These are phyloP conservation scores for Deuterostichococcus epilithicus DNA, from an alignment of 139 green algal species.

Conservation along the genomic window DNA sequence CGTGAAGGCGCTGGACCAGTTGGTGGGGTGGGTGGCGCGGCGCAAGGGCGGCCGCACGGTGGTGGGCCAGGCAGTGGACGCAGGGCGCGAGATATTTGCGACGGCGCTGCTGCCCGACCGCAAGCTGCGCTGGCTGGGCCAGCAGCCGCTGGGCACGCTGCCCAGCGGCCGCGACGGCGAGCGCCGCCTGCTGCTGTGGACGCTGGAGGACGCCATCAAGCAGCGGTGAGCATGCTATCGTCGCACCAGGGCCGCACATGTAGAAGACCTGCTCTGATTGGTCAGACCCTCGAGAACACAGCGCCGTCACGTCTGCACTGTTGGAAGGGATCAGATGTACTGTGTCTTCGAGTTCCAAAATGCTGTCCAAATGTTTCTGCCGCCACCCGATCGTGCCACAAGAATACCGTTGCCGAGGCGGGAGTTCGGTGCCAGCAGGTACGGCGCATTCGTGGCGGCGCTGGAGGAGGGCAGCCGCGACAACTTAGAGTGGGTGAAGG, in stretches of 20 bases:
- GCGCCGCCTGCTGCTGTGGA: slow-evolving; percentile 73
- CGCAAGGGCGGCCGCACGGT: slow-evolving; percentile 45
- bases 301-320: too few relatives aligned
- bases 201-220: slow-evolving; percentile 83
- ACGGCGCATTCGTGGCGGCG: slow-evolving; percentile 54
- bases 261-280: too few relatives aligned
- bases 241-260: background rate
- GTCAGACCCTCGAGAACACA: too few relatives aligned
- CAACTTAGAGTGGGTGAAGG: slow-evolving; percentile 82
- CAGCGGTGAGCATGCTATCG: slow-evolving; percentile 28
- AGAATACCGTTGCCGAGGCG: too few relatives aligned
- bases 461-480: slow-evolving; percentile 72
- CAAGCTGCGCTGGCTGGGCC: slow-evolving; percentile 68
- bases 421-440: too few relatives aligned
- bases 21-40: slow-evolving; percentile 67
- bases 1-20: slow-evolving; percentile 68
- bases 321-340: too few relatives aligned
- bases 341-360: too few relatives aligned
- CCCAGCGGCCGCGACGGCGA: slow-evolving; percentile 45
- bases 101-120: slow-evolving; percentile 81
- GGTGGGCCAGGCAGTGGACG: slow-evolving; percentile 58
- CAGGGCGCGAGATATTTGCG: slow-evolving; percentile 78
- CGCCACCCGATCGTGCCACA: too few relatives aligned
- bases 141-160: slow-evolving; percentile 43
- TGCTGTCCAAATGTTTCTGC: too few relatives aligned